Conservation (phyloP, 148 eudicot species). For the Amaranthus palmeri region DNA sequence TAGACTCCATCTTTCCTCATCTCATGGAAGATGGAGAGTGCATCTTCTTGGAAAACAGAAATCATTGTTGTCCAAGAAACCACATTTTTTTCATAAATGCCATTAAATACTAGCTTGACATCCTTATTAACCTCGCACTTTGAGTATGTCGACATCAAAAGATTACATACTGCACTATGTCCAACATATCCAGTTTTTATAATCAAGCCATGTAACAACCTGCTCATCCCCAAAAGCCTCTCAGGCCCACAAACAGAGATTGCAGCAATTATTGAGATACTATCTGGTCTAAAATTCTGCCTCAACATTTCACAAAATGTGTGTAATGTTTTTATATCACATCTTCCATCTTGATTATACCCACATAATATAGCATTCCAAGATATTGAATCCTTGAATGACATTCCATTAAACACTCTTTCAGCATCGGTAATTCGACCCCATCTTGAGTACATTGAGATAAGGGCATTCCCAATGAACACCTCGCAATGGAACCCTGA, state of each 20-base stretch:
- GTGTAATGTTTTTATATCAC: slow-evolving; percentile 44
- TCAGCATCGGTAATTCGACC: slow-evolving; percentile 56
- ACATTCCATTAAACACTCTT: slow-evolving; percentile 61
- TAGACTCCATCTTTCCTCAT: slow-evolving; percentile 70
- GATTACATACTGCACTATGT: slow-evolving; percentile 62
- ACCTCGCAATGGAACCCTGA: slow-evolving; percentile 52
- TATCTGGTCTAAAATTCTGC: slow-evolving; percentile 54
- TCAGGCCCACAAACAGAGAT: slow-evolving; percentile 72
- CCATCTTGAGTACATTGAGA: slow-evolving; percentile 74
- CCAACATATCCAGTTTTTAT: slow-evolving; percentile 47
- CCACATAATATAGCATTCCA: slow-evolving; percentile 92
- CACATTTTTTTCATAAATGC: slow-evolving; percentile 60
- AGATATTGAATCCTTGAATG: slow-evolving; percentile 68
- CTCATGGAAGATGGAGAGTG: slow-evolving; percentile 46
- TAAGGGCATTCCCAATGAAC: slow-evolving; percentile 69
- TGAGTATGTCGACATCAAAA: slow-evolving; percentile 65
- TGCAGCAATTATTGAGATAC: slow-evolving; percentile 66
- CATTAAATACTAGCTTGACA: slow-evolving; percentile 51
- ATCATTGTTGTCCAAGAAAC: slow-evolving; percentile 92
- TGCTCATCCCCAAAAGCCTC: slow-evolving; percentile 48
- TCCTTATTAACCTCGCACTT: slow-evolving; percentile 59
- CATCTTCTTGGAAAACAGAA: slow-evolving; percentile 54
- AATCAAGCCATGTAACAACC: slow-evolving; percentile 57
- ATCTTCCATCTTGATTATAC: slow-evolving; percentile 65
- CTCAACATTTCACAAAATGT: slow-evolving; percentile 64